phyloP scores from a whole-genome alignment of 73 alveolate genomes.

The Breviolum minutum region DNA sequence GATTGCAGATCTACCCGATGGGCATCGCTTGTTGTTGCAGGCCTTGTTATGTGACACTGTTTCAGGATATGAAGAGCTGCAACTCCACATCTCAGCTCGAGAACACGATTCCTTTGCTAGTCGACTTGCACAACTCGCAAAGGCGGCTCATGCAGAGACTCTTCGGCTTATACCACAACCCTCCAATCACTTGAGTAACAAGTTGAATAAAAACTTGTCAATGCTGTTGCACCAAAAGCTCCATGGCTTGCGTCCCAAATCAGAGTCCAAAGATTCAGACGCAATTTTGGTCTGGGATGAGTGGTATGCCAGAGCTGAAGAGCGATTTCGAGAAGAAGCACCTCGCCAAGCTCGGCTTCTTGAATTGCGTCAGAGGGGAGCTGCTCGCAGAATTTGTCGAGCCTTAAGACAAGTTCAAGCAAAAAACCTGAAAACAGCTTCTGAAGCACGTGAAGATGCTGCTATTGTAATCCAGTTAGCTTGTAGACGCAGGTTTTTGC shows the following conservation, averaged over 20 bases:
- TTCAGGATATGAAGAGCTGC: slow-evolving; percentile 60
- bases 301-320: slow-evolving; percentile 79
- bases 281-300: slow-evolving; percentile 17
- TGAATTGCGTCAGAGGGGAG: slow-evolving; percentile 6
- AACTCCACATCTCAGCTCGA: slow-evolving; percentile 26
- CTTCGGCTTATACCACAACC: not conserved
- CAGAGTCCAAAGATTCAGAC: not conserved
- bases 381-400: slow-evolving; percentile 9
- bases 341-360: slow-evolving; percentile 23
- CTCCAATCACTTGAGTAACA: too few species aligned
- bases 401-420: not conserved
- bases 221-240: slow-evolving; percentile 46
- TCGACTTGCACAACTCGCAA: slow-evolving; percentile 52
- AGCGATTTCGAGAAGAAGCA: slow-evolving; percentile 26
- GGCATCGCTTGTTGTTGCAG: slow-evolving; percentile 73
- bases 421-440: not conserved
- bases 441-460: slow-evolving; percentile 9
- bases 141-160: slow-evolving; percentile 78
- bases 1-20: slow-evolving; percentile 57
- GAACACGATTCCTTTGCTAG: slow-evolving; percentile 64
- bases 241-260: not conserved
- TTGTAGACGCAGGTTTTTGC: slow-evolving; percentile 2
- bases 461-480: slow-evolving; percentile 14
- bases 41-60: slow-evolving; percentile 68
- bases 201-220: not conserved